A percentile compares a stretch with the other conserved stretches of the same genome.
These are phyloP conservation scores for Aplosporella prunicola DNA, from an alignment of 2,329 filamentous ascomycete genomes.

Conservation along the genomic window DNA sequence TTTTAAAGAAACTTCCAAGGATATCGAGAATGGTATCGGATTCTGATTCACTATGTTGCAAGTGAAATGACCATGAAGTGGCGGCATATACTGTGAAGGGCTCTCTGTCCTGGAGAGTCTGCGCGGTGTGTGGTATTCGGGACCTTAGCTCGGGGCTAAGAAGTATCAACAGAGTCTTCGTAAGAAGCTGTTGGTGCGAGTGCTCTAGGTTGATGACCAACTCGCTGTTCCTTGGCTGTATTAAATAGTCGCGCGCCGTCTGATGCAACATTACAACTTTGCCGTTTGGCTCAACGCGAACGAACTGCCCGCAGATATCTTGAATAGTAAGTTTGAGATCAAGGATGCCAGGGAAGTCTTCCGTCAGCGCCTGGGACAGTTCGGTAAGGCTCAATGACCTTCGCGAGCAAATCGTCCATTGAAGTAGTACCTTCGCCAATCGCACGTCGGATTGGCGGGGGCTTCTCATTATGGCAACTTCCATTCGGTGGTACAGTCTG, in stretches of 20 bases:
- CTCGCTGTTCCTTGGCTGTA: not conserved
- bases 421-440: not conserved
- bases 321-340: not conserved
- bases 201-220: not conserved
- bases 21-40: not conserved
- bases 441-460: not conserved
- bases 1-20: not conserved
- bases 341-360: not conserved
- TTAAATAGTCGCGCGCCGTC: slow-evolving; percentile 1
- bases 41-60: not conserved
- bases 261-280: slow-evolving; percentile 1
- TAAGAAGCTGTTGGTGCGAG: not conserved
- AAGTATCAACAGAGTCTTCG: not conserved
- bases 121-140: not conserved
- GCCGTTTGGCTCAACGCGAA: not conserved
- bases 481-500: not conserved
- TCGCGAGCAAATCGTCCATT: slow-evolving; percentile 1
- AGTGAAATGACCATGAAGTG: not conserved
- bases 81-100: slow-evolving; percentile 1
- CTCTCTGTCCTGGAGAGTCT: not conserved
- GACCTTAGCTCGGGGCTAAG: not conserved
- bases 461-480: not conserved
- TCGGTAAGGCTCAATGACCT: not conserved
- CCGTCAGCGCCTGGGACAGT: not conserved
- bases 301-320: not conserved